A percentile compares a stretch with the other conserved stretches of the same genome.
These are phyloP conservation scores for Pilatotrama ljubarskyi DNA, from an alignment of 768 basidiomycete genomes.

Conservation along the genomic window DNA sequence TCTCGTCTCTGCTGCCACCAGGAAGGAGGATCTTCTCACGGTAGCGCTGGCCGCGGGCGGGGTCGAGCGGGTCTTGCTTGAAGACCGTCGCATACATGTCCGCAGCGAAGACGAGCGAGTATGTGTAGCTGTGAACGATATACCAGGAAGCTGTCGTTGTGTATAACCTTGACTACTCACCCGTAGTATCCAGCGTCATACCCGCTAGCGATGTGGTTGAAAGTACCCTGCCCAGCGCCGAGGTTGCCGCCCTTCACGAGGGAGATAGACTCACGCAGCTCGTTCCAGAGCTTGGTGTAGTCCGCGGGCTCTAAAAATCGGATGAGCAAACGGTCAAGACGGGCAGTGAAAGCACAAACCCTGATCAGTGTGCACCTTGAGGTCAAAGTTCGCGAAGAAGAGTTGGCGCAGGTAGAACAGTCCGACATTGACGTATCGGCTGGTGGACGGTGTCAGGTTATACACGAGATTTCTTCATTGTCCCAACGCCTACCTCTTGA, in stretches of 20 bases:
- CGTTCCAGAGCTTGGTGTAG: conserved; percentile 80
- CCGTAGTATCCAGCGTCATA: conserved; percentile 76
- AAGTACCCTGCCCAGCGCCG: conserved; percentile 70
- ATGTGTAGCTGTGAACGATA: conserved; percentile 46
- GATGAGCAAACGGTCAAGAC: too few relatives aligned
- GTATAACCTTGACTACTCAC: conserved; percentile 33
- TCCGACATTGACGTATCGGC: conserved; percentile 76
- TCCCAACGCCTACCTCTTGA: conserved; percentile 57
- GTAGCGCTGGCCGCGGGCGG: conserved; percentile 64
- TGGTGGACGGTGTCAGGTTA: conserved; percentile 16
- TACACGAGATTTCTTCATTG: too few relatives aligned
- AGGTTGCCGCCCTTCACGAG: conserved; percentile 62
- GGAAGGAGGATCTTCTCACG: conserved; percentile 72
- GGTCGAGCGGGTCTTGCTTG: conserved; percentile 73
- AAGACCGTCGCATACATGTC: conserved; percentile 78
- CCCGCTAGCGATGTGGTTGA: conserved; percentile 76
- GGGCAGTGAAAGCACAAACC: conserved; percentile 36
- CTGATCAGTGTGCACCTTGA: conserved; percentile 72
- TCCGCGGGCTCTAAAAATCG: conserved; percentile 52
- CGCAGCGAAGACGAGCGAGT: conserved; percentile 63
- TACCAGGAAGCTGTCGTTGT: neutral
- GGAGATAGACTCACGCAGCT: conserved; percentile 66
- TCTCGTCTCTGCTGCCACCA: conserved; percentile 79
- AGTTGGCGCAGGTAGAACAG: conserved; percentile 81
- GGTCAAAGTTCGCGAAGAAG: conserved; percentile 81